Base-by-base conservation (phyloP, 257 asterid genomes). In the Nicotiana attenuata region DNA sequence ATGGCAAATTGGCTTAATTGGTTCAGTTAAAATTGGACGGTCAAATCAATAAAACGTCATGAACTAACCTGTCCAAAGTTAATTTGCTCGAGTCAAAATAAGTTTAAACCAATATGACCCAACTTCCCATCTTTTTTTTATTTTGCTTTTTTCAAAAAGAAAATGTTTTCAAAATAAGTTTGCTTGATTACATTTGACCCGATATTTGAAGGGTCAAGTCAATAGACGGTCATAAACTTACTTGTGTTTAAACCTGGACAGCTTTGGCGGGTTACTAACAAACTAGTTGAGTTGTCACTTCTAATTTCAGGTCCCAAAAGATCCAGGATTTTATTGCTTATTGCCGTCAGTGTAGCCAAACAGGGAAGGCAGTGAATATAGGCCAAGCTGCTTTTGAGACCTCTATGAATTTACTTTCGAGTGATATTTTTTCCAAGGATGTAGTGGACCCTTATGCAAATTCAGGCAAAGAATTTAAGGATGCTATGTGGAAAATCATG, bases 391-490 rank as follows among this genome's bases (percentile, higher is more conserved):
- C 93, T 10, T 92, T 90, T 69, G 65, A 87, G 63, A 92, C 93
- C 1, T 81, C 90, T 7, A 38, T 92, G 84, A 92, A 92, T 82
- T 53, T 89, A 77, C 81, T 90, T 56, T 89, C 93, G 5, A 90
- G 85, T 84, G 89, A 92, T 3, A 82, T 91, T 53, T 89, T 92
- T 61, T 90, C 93, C 5, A 83, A 73, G 76, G 96, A 90, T 73
- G 76, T 90, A 81, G 83, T 89, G 29, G 93, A 90, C 24, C 92
- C 92, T 0, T 87, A 80, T 22, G 86, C 89, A 14, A 92, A 92
- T 86, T 89, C 94, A 0, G 92, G 82, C 0, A 90, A 88, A 63
- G 97, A 93, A 61, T 91, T 92, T 81, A 93, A 85, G 87, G 92
- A 91, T 8, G 64, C 89, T 11, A 90, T 92, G 80, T 82, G 92